A percentile compares a stretch with the other conserved stretches of the same genome.
phyloP scores from a whole-genome alignment of 2,329 filamentous ascomycete species.

The Penicillium sp. region DNA sequence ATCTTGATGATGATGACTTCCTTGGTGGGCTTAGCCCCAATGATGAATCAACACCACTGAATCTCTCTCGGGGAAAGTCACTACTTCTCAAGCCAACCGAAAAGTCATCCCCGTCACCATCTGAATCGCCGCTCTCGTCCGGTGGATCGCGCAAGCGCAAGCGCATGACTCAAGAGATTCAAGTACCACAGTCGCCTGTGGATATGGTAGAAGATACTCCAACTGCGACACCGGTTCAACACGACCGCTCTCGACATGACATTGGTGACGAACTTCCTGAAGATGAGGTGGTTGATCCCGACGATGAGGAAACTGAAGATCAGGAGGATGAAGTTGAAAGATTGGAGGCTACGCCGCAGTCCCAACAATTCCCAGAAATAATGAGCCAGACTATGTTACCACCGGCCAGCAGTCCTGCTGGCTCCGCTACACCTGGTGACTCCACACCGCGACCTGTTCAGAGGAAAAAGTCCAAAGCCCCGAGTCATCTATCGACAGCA shows the following conservation, averaged over 20 bases:
- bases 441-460: background rate
- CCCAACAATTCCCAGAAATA: slow-evolving; percentile 21
- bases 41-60: slow-evolving; percentile 48
- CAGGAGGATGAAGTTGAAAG: background rate
- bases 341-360: slow-evolving; percentile 10
- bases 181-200: slow-evolving; percentile 28
- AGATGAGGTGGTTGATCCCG: background rate
- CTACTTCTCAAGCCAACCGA: slow-evolving; percentile 24
- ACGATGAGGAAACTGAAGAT: background rate
- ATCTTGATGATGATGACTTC: slow-evolving; percentile 43
- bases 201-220: slow-evolving; percentile 22
- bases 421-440: slow-evolving; percentile 9
- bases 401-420: slow-evolving; percentile 37
- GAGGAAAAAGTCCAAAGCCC: slow-evolving; percentile 11
- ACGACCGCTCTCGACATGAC: background rate
- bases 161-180: slow-evolving; percentile 26
- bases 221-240: slow-evolving; percentile 16
- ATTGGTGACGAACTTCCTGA: background rate
- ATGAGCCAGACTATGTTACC: slow-evolving; percentile 41
- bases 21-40: slow-evolving; percentile 45
- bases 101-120: slow-evolving; percentile 23
- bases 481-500: slow-evolving; percentile 35
- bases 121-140: slow-evolving; percentile 28
- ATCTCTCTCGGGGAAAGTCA: slow-evolving; percentile 36
- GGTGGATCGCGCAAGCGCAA: slow-evolving; percentile 42